Percentiles rank a stretch among this genome's conserved stretches.
These are phyloP conservation scores for Leishmania braziliensis DNA, from an alignment of 208 protist genomes.

Conservation along the genomic window DNA sequence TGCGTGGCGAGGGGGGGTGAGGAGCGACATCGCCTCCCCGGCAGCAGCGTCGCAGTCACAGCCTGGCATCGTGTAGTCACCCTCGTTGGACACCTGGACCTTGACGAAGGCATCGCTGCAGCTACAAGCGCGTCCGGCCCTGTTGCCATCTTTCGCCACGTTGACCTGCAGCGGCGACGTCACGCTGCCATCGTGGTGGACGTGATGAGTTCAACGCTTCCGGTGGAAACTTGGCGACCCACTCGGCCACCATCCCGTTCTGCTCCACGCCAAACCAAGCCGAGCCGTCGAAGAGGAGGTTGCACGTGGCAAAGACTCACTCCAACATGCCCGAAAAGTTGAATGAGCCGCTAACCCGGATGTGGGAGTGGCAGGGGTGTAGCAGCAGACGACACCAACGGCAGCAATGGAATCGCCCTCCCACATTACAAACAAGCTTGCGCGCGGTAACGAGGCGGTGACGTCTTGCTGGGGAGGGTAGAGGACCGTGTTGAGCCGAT, in stretches of 20 bases:
- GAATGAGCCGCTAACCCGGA: constrained; percentile 68
- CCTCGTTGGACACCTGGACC: neutral
- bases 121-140: neutral
- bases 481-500: constrained; percentile 56
- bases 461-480: constrained; percentile 54
- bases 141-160: neutral
- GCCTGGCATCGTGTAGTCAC: neutral
- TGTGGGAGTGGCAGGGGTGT: constrained; percentile 44
- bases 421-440: too few relatives aligned
- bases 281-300: constrained; percentile 66
- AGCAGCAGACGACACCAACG: constrained; percentile 54
- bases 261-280: constrained; percentile 68
- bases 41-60: neutral
- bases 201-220: constrained; percentile 24
- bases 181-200: neutral
- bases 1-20: constrained; percentile 6
- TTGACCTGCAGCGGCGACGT: neutral
- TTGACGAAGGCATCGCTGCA: neutral
- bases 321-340: constrained; percentile 75
- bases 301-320: constrained; percentile 65
- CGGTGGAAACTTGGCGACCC: constrained; percentile 41
- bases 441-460: constrained; percentile 18
- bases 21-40: neutral
- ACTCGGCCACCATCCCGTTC: constrained; percentile 68
- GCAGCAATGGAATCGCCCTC: constrained; percentile 3